Percentiles rank a stretch among this genome's conserved stretches.
Evolutionary conservation across 495 filamentous ascomycete species (phyloP).

Genomic region (Hyphodiscus hymeniophilus): DNA sequence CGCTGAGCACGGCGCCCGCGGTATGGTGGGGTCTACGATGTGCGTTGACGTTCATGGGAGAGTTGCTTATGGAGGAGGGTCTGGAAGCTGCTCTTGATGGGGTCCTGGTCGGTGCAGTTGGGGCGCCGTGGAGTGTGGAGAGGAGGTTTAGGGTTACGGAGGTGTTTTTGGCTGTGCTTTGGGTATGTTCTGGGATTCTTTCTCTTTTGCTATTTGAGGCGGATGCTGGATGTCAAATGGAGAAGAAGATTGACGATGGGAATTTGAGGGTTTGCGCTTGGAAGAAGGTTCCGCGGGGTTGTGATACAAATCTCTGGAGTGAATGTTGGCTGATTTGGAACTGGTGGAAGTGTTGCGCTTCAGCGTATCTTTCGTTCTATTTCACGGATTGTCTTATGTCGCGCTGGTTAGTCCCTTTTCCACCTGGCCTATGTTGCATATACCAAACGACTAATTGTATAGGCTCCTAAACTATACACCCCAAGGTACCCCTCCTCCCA

Average conservation of each 20-base stretch:
- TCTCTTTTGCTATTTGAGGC: neutral
- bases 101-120: neutral
- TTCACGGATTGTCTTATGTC: constrained; percentile 92
- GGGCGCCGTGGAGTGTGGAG: constrained; percentile 19
- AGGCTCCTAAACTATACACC: constrained; percentile 87
- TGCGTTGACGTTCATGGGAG: constrained; percentile 50
- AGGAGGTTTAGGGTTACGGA: constrained; percentile 55
- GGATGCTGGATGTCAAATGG: constrained; percentile 1
- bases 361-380: constrained; percentile 80
- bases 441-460: neutral
- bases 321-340: constrained; percentile 14
- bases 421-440: neutral
- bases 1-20: constrained; percentile 49
- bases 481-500: constrained; percentile 28
- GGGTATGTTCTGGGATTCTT: constrained; percentile 59
- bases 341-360: constrained; percentile 60
- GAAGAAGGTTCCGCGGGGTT: too few species aligned
- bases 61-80: constrained; percentile 32
- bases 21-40: constrained; percentile 57
- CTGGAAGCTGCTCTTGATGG: neutral
- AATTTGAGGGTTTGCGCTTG: too few species aligned
- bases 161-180: constrained; percentile 71
- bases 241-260: too few species aligned
- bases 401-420: constrained; percentile 53
- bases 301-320: constrained; percentile 3